Conservation (phyloP, 345 rosid genomes). For the Anacardium occidentale region DNA sequence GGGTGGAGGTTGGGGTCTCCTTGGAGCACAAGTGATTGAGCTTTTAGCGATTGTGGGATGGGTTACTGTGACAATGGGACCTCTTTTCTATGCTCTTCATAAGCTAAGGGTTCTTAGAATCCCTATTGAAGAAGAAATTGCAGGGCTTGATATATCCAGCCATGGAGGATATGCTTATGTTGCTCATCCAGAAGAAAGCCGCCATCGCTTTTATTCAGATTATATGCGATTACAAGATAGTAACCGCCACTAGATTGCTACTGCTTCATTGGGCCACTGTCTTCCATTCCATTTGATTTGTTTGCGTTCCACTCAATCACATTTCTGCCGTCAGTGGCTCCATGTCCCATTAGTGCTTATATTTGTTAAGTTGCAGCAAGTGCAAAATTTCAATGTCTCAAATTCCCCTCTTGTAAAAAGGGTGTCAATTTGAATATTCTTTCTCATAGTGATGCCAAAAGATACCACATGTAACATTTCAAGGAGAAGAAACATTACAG, state of each 20-base stretch:
- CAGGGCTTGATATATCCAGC: slow-evolving; percentile 60
- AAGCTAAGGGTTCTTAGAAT: slow-evolving; percentile 46
- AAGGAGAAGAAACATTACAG: background rate
- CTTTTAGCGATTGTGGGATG: slow-evolving; percentile 40
- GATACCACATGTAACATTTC: background rate
- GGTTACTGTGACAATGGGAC: slow-evolving; percentile 60
- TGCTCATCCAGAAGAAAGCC: slow-evolving; percentile 37
- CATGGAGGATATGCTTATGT: slow-evolving; percentile 57
- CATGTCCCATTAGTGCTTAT: background rate
- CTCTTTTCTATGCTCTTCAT: slow-evolving; percentile 49
- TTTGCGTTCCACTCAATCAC: background rate
- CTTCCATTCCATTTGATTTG: background rate
- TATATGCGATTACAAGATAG: slow-evolving; percentile 33
- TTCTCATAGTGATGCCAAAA: background rate
- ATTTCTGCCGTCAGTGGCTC: background rate
- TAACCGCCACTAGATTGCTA: background rate
- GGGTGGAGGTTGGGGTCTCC: slow-evolving; percentile 64
- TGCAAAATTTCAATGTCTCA: background rate
- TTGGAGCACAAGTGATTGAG: slow-evolving; percentile 49
- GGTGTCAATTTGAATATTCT: background rate
- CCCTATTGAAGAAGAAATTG: slow-evolving; percentile 45
- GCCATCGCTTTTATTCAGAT: slow-evolving; percentile 36
- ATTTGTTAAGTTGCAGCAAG: background rate
- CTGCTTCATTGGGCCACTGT: background rate
- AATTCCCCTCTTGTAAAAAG: background rate